Conservation (phyloP, 345 rosid genomes). For the Dovyalis caffra region DNA sequence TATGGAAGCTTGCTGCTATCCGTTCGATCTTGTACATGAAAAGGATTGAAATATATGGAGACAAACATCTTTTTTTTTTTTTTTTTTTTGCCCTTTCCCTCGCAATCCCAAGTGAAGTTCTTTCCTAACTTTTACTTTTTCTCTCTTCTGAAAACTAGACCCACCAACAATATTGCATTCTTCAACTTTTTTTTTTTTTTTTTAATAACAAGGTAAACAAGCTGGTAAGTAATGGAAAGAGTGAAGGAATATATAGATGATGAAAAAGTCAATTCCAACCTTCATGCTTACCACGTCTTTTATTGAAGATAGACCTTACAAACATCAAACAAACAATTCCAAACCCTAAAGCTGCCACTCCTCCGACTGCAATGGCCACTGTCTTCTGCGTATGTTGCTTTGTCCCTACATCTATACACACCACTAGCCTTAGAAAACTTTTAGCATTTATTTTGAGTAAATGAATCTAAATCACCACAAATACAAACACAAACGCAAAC, state of each 20-base stretch:
- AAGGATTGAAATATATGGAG: too few species aligned
- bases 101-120: background rate
- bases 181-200: too few species aligned
- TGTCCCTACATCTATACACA: conserved; percentile 11
- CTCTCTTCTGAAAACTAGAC: background rate
- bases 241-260: background rate
- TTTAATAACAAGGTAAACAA: too few species aligned
- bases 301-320: conserved; percentile 51
- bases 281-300: conserved; percentile 40
- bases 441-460: background rate
- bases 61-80: background rate
- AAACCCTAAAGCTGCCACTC: conserved; percentile 70
- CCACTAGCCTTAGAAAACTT: background rate
- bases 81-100: too few species aligned
- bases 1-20: too few species aligned
- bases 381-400: conserved; percentile 59
- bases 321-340: conserved; percentile 63
- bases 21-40: too few species aligned
- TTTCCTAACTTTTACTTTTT: background rate
- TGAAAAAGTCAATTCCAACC: conserved; percentile 15
- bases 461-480: too few species aligned
- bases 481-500: too few species aligned
- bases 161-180: too few species aligned
- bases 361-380: conserved; percentile 83
- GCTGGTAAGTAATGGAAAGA: background rate